A percentile compares a stretch with the other conserved stretches of the same genome.
These are phyloP conservation scores for Yarrowia alimentaria DNA, from an alignment of 805 yeast species.

Conservation along the genomic window DNA sequence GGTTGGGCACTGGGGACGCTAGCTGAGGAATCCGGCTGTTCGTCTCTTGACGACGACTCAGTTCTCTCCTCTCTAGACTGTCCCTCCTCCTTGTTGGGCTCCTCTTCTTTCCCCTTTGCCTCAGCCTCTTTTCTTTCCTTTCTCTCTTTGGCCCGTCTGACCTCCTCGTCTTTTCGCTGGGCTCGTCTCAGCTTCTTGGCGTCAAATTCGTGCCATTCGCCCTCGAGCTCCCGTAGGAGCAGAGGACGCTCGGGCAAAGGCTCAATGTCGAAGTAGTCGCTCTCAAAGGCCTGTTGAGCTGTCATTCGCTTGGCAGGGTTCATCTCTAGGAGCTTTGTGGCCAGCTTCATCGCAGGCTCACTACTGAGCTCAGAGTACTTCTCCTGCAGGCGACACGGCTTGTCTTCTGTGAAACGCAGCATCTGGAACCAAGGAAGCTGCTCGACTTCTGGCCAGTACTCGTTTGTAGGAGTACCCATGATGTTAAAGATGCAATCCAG, in stretches of 20 bases:
- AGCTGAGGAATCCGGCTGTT: too few relatives aligned
- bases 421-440: constrained; percentile 91
- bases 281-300: constrained; percentile 67
- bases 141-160: not conserved
- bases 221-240: constrained; percentile 54
- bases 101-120: not conserved
- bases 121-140: constrained; percentile 14
- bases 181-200: constrained; percentile 55
- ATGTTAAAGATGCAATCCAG: constrained; percentile 69
- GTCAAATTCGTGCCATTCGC: constrained; percentile 98
- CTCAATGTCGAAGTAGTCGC: constrained; percentile 66
- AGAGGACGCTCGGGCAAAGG: constrained; percentile 63
- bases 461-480: constrained; percentile 80
- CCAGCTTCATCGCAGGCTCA: constrained; percentile 56
- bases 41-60: too few relatives aligned
- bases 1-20: too few relatives aligned
- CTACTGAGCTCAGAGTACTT: constrained; percentile 48
- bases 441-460: constrained; percentile 75
- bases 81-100: too few relatives aligned
- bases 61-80: too few relatives aligned
- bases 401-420: constrained; percentile 55
- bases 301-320: constrained; percentile 68
- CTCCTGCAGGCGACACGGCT: constrained; percentile 43
- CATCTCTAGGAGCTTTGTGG: constrained; percentile 58
- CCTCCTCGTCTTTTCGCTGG: constrained; percentile 11